Base-by-base conservation (phyloP, 2,329 filamentous ascomycete species). In the Mycosphaerella sp. region DNA sequence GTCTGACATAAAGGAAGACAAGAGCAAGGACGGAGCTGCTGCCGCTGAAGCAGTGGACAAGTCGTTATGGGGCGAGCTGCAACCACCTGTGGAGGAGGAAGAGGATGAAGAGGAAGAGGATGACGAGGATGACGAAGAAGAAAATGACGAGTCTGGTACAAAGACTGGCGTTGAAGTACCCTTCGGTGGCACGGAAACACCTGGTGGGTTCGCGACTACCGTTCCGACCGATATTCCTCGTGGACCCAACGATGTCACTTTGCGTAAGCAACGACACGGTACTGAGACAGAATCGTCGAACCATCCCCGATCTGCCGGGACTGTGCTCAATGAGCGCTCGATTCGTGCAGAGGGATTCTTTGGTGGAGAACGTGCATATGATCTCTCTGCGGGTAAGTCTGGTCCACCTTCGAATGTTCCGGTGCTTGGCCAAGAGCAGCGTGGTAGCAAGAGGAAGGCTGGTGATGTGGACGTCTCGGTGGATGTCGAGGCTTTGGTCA, bases 401-500 rank as follows among this genome's bases (percentile, higher is more conserved):
- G 45, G 45, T 48, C 68, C 66, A 34, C 71, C 70, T 57, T 74
- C 78, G 54, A 71, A 75, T 17, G 73, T 87, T 54, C 86, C 87
- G 0, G 79, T 94, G 2, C 79, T 98, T 3, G 93, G 90, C 9
- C 79, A 81, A 57, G 88, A 94, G 18, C 77, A 68, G 48, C 75
- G 87, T 63, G 93, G 94, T 73, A 81, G 89, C 64, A 98, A 97
- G 81, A 65, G 74, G 34, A 95, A 96, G 79, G 90, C 87, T 3
- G 93, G 91, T 36, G 93, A 98, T 67, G 80, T 98, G 18, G 93
- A 98, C 61, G 86, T 97, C 25, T 88, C 89, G 18, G 82, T 98
- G 57, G 89, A 97, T 63, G 81, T 88, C 4, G 91, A 97, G 66
- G 79, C 85, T 34, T 70, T 98, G 54, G 81, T 81, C 58, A 77